Evolutionary conservation across 345 rosid species (phyloP).

Genomic region (Citrus sp.): DNA sequence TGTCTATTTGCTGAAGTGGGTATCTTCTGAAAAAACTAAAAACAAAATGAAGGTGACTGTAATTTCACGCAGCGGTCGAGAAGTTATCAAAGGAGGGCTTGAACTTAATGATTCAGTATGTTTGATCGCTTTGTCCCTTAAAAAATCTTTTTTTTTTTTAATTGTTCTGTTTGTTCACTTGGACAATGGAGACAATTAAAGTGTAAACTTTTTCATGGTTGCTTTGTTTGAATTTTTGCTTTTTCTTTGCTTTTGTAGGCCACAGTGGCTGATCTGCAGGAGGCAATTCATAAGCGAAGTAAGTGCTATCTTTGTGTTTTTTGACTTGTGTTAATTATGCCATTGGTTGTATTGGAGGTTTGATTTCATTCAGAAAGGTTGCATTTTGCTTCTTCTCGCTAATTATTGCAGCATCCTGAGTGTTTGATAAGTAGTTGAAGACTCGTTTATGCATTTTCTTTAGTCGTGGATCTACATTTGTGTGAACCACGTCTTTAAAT

Average conservation of each 20-base stretch:
- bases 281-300: slow-evolving; percentile 83
- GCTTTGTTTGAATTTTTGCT: not conserved
- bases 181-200: not conserved
- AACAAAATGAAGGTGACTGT: slow-evolving; percentile 69
- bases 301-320: slow-evolving; percentile 16
- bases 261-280: slow-evolving; percentile 89
- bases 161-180: slow-evolving; percentile 10
- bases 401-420: not conserved
- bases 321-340: not conserved
- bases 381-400: not conserved
- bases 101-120: slow-evolving; percentile 75
- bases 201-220: not conserved
- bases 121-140: not conserved
- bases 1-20: slow-evolving; percentile 24
- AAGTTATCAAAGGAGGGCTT: slow-evolving; percentile 70
- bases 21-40: slow-evolving; percentile 46
- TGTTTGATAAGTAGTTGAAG: not conserved
- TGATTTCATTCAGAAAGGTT: not conserved
- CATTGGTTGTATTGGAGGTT: not conserved
- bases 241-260: slow-evolving; percentile 45
- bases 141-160: not conserved
- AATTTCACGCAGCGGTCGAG: slow-evolving; percentile 85
- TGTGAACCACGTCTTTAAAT: not conserved
- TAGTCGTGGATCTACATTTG: not conserved
- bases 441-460: not conserved